A percentile compares a stretch with the other conserved stretches of the same genome.
phyloP scores from a whole-genome alignment of 495 filamentous ascomycete genomes.

The Hyaloscypha hepaticicola region DNA sequence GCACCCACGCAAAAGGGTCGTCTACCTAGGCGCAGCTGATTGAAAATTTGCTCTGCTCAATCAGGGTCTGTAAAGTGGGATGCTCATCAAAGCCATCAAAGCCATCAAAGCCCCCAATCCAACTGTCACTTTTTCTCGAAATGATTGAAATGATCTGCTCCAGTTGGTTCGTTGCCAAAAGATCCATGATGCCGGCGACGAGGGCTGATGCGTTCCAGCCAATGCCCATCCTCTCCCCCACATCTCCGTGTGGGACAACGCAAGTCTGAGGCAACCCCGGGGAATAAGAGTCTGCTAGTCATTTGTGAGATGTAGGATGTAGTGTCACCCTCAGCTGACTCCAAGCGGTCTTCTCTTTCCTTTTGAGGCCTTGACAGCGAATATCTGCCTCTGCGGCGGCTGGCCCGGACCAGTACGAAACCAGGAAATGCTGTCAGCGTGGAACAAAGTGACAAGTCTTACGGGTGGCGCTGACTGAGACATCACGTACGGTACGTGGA shows the following conservation, averaged over 20 bases:
- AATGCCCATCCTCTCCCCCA: background rate
- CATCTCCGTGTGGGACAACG: background rate
- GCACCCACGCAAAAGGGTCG: background rate
- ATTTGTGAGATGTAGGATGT: background rate
- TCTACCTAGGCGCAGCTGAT: background rate
- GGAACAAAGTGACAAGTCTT: background rate
- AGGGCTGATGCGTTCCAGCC: background rate
- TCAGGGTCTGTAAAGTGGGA: background rate
- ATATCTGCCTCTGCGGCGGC: background rate
- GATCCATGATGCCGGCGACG: background rate
- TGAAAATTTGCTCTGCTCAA: background rate
- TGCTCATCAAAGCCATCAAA: background rate
- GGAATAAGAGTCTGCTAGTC: background rate
- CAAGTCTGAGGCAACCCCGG: background rate
- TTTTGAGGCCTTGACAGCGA: background rate
- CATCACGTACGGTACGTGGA: background rate
- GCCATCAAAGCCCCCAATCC: background rate
- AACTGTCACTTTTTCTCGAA: background rate
- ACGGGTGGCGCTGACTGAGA: background rate
- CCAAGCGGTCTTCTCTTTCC: background rate
- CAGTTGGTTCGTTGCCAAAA: background rate
- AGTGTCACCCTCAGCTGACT: slow-evolving; percentile 3
- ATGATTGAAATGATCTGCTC: background rate
- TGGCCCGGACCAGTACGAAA: background rate
- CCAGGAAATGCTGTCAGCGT: background rate